A percentile compares a stretch with the other conserved stretches of the same genome.
These are phyloP conservation scores for Panaeolus papilionaceus DNA, from an alignment of 768 basidiomycete genomes.

Conservation along the genomic window DNA sequence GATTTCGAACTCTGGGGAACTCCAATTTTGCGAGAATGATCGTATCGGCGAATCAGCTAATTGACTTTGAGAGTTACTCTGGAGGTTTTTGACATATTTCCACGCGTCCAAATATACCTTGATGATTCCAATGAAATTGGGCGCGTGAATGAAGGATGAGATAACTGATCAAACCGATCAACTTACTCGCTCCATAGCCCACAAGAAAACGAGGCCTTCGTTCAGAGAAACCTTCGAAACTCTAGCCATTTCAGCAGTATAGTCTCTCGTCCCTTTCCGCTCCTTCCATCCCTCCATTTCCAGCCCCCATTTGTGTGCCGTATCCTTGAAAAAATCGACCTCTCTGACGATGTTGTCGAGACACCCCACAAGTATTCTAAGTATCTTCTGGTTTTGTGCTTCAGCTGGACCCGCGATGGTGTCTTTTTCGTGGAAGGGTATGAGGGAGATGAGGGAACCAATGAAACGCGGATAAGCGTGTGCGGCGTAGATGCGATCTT, in stretches of 20 bases:
- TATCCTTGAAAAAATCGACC: conserved; percentile 65
- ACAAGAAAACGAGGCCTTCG: conserved; percentile 75
- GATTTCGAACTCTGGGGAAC: conserved; percentile 51
- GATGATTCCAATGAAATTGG: not conserved
- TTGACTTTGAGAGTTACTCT: conserved; percentile 21
- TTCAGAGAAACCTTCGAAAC: conserved; percentile 52
- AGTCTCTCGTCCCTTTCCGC: conserved; percentile 67
- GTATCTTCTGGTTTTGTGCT: conserved; percentile 43
- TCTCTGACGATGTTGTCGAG: conserved; percentile 64
- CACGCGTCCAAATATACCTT: conserved; percentile 78
- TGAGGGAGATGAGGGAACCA: conserved; percentile 64
- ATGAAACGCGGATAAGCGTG: conserved; percentile 79
- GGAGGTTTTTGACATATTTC: conserved; percentile 50
- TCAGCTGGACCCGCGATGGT: conserved; percentile 39
- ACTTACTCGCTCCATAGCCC: conserved; percentile 79
- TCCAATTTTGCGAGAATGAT: conserved; percentile 71
- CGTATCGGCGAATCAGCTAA: conserved; percentile 23
- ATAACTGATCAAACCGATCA: not conserved
- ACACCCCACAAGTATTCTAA: conserved; percentile 56
- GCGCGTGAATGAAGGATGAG: not conserved
- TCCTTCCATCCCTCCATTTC: conserved; percentile 55
- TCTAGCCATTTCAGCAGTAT: conserved; percentile 74
- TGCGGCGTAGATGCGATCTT: conserved; percentile 77
- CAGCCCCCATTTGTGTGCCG: conserved; percentile 50
- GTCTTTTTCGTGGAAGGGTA: conserved; percentile 53